phyloP scores from a whole-genome alignment of 1,284 basidiomycete species.

The Marasmius sp. region DNA sequence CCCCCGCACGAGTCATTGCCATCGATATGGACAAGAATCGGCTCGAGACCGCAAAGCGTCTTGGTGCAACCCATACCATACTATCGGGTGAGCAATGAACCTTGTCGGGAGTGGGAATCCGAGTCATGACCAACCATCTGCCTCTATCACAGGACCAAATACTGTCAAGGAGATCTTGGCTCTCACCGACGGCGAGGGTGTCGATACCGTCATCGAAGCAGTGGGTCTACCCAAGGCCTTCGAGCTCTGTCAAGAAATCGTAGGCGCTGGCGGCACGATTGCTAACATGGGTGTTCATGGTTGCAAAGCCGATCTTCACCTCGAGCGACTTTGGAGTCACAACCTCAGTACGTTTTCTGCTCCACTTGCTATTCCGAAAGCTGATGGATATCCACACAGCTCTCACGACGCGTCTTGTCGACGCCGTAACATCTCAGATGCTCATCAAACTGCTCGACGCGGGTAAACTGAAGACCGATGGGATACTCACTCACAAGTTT shows the following conservation, averaged over 20 bases:
- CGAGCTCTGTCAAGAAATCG: slow-evolving; percentile 25
- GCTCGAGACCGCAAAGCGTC: slow-evolving; percentile 17
- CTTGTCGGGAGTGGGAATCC: not conserved
- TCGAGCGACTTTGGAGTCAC: slow-evolving; percentile 25
- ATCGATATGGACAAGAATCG: slow-evolving; percentile 23
- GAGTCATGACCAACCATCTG: not conserved
- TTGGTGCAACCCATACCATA: slow-evolving; percentile 26
- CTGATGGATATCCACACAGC: not conserved
- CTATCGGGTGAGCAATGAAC: slow-evolving; percentile 14
- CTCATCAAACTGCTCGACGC: slow-evolving; percentile 23
- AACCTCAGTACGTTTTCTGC: slow-evolving; percentile 19
- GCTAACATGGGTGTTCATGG: slow-evolving; percentile 29
- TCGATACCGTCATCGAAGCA: slow-evolving; percentile 26
- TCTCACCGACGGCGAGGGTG: slow-evolving; percentile 22
- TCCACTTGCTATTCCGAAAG: not conserved
- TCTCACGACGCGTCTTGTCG: slow-evolving; percentile 24
- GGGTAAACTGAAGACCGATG: slow-evolving; percentile 18
- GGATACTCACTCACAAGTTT: slow-evolving; percentile 21
- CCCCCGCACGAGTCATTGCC: slow-evolving; percentile 23
- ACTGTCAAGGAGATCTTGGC: slow-evolving; percentile 20
- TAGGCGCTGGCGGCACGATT: slow-evolving; percentile 25
- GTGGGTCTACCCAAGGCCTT: slow-evolving; percentile 25
- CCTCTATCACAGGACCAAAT: slow-evolving; percentile 6
- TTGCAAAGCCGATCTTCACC: slow-evolving; percentile 22
- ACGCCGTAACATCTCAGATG: slow-evolving; percentile 20